These are phyloP conservation scores for Candida alai DNA, from an alignment of 805 yeast species.

Conservation along the genomic window DNA sequence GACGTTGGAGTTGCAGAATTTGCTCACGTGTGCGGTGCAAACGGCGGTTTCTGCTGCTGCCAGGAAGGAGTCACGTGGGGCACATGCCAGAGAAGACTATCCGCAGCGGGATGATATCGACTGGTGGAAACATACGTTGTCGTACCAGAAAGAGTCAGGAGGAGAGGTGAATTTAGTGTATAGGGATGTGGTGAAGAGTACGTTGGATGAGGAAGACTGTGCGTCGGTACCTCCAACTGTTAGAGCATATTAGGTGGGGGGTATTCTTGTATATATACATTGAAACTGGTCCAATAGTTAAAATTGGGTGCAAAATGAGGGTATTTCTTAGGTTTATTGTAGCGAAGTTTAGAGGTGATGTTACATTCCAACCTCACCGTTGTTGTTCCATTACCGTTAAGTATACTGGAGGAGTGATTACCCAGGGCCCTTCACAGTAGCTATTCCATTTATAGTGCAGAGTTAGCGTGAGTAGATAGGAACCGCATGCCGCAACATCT, in stretches of 20 bases:
- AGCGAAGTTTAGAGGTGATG: too few relatives aligned
- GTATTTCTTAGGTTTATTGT: too few relatives aligned
- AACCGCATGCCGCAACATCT: too few relatives aligned
- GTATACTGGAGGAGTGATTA: too few relatives aligned
- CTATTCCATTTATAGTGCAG: too few relatives aligned
- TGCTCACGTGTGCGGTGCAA: conserved; percentile 95
- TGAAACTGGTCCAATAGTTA: too few relatives aligned
- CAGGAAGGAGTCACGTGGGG: conserved; percentile 97
- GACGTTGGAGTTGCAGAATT: conserved; percentile 92
- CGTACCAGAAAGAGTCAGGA: conserved; percentile 79
- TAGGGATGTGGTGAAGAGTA: conserved; percentile 78
- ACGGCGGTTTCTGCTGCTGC: conserved; percentile 93
- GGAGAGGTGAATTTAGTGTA: conserved; percentile 71
- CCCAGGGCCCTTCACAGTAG: too few relatives aligned
- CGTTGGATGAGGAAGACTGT: conserved; percentile 90
- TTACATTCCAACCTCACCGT: too few relatives aligned
- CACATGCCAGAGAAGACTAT: conserved; percentile 97
- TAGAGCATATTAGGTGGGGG: conserved; percentile 91
- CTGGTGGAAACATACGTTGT: conserved; percentile 97
- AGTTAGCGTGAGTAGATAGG: too few relatives aligned
- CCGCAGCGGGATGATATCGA: conserved; percentile 92
- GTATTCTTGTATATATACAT: too few relatives aligned
- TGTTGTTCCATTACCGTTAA: too few relatives aligned
- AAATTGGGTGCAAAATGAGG: too few relatives aligned
- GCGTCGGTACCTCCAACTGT: conserved; percentile 95